Percentiles rank a stretch among this genome's conserved stretches.
Evolutionary conservation across 2,329 filamentous ascomycete genomes (phyloP).

Genomic region (Blumeriella jaapii): DNA sequence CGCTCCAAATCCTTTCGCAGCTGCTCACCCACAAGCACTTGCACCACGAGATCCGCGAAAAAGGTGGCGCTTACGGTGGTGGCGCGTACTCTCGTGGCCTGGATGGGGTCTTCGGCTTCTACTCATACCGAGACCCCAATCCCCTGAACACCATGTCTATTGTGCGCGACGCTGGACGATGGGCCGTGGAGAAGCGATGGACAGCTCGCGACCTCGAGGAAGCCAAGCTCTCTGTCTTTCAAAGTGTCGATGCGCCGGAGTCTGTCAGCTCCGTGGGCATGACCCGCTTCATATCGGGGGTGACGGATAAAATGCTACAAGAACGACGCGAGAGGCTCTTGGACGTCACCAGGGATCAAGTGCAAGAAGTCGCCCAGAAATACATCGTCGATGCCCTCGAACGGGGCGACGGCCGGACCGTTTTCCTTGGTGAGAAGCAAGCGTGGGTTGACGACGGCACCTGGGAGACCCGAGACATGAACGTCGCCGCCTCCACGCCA

Average conservation of each 20-base stretch:
- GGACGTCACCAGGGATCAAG: slow-evolving; percentile 72
- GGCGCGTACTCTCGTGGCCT: slow-evolving; percentile 73
- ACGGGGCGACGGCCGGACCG: slow-evolving; percentile 47
- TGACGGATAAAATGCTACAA: slow-evolving; percentile 85
- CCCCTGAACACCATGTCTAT: slow-evolving; percentile 78
- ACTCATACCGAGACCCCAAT: slow-evolving; percentile 94
- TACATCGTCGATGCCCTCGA: slow-evolving; percentile 62
- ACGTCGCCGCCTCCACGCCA: slow-evolving; percentile 41
- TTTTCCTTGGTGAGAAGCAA: slow-evolving; percentile 75
- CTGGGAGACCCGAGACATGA: slow-evolving; percentile 68
- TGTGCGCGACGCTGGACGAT: slow-evolving; percentile 71
- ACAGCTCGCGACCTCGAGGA: slow-evolving; percentile 80
- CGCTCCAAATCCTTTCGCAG: slow-evolving; percentile 80
- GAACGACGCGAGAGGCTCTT: slow-evolving; percentile 70
- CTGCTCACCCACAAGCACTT: slow-evolving; percentile 92
- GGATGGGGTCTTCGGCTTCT: slow-evolving; percentile 84
- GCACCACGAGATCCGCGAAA: slow-evolving; percentile 95
- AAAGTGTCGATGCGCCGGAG: slow-evolving; percentile 77
- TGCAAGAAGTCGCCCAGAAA: slow-evolving; percentile 68
- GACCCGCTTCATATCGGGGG: slow-evolving; percentile 69
- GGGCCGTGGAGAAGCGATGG: slow-evolving; percentile 75
- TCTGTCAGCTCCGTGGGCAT: slow-evolving; percentile 84
- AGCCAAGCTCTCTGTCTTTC: slow-evolving; percentile 91
- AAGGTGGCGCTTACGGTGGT: slow-evolving; percentile 91
- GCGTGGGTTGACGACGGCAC: slow-evolving; percentile 61